A percentile compares a stretch with the other conserved stretches of the same genome.
These are phyloP conservation scores for Narthecium ossifragum DNA, from an alignment of 106 monocot genomes.

Conservation along the genomic window DNA sequence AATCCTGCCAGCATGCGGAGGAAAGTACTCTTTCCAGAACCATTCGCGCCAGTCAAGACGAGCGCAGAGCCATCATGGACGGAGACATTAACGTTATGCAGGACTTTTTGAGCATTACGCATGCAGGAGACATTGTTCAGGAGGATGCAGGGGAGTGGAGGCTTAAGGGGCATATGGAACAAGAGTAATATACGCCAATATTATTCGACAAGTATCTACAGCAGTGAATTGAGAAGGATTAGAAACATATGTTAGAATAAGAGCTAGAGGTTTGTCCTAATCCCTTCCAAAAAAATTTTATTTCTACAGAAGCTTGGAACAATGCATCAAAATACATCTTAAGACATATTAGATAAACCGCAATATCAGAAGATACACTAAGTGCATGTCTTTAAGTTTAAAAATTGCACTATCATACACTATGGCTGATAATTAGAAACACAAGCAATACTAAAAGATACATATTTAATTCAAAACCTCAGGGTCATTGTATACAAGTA, in stretches of 20 bases:
- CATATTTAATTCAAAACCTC: too few relatives aligned
- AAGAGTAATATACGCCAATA: background rate
- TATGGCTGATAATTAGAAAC: too few relatives aligned
- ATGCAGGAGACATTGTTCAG: slow-evolving; percentile 92
- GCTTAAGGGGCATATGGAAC: slow-evolving; percentile 36
- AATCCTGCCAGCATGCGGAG: slow-evolving; percentile 95
- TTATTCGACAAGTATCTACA: background rate
- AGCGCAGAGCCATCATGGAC: slow-evolving; percentile 86
- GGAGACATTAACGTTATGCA: slow-evolving; percentile 76
- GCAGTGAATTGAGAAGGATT: background rate
- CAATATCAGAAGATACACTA: too few relatives aligned
- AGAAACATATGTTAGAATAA: too few relatives aligned
- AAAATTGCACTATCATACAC: too few relatives aligned
- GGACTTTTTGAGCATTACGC: slow-evolving; percentile 88
- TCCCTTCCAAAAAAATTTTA: background rate
- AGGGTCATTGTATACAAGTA: too few relatives aligned
- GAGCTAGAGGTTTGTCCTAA: background rate
- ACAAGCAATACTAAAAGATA: too few relatives aligned
- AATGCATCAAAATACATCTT: background rate
- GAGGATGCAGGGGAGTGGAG: slow-evolving; percentile 60
- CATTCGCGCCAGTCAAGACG: slow-evolving; percentile 79
- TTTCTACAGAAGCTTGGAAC: background rate
- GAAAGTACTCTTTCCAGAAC: slow-evolving; percentile 95
- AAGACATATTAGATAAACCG: background rate
- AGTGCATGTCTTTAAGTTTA: too few relatives aligned